phyloP scores from a whole-genome alignment of 164 flowering plant species.

The Protea cynaroides region DNA sequence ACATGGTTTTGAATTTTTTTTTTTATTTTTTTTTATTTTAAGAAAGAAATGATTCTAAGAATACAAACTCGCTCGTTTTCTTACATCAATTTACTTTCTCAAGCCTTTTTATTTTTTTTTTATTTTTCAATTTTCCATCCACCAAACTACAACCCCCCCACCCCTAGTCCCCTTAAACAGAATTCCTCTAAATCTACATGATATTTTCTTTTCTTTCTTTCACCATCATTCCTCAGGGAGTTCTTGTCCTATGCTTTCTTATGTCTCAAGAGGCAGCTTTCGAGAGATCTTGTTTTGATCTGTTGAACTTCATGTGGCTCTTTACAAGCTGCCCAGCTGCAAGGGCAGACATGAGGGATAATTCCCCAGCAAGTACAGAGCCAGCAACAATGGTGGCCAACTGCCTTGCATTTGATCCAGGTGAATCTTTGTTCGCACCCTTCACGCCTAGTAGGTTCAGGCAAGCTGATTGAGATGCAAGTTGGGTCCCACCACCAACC shows the following conservation, averaged over 20 bases:
- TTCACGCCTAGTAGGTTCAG: constrained; percentile 63
- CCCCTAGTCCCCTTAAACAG: too few relatives aligned
- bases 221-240: too few relatives aligned
- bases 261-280: constrained; percentile 14
- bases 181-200: too few relatives aligned
- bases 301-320: constrained; percentile 76
- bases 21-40: too few relatives aligned
- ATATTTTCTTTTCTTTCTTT: too few relatives aligned
- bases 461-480: constrained; percentile 74
- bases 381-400: constrained; percentile 66
- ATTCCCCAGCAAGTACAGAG: constrained; percentile 67
- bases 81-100: too few relatives aligned
- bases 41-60: too few relatives aligned
- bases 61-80: too few relatives aligned
- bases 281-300: constrained; percentile 46
- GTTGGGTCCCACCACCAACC: constrained; percentile 71
- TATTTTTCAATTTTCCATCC: too few relatives aligned
- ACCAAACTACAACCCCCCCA: too few relatives aligned
- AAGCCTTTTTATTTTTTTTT: too few relatives aligned
- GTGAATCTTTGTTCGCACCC: constrained; percentile 51
- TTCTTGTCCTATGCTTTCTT: background rate
- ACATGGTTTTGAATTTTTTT: too few relatives aligned
- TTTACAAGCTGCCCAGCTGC: constrained; percentile 66
- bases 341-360: constrained; percentile 79
- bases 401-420: constrained; percentile 54